Base-by-base conservation (phyloP, 78 protist species). In the Cavenderia fasciculata region DNA sequence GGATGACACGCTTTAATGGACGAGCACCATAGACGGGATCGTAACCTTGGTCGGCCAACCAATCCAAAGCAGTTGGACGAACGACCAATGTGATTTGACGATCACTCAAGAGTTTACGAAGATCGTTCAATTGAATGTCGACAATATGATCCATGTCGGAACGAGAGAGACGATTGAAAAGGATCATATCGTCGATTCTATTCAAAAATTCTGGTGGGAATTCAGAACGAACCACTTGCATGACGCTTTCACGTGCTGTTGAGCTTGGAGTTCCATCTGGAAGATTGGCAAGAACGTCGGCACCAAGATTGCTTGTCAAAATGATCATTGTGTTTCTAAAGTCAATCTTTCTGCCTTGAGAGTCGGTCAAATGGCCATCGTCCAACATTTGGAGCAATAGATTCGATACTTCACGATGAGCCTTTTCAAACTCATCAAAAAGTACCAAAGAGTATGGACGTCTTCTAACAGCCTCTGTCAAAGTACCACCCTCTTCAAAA, bases 301-400 rank as follows among this genome's bases (percentile, higher is more conserved):
- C 94, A 52, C 99, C 99, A 1, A 99, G 11, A 78, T 99, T 98
- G 69, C 94, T 65, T 18, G 99, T 98, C 61, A 99, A 25, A 71
- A 99, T 94, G 59, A 99, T 59, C 85, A 98, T 87, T 16, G 97
- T 79, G 90, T 97, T 97, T 44, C 76, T 5, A 71, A 98, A 99
- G 92, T 98, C 98, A 23, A 98, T 98, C 25, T 79, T 82, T 18
- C 97, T 61, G 11, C 99, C 99, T 68, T 96, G 95, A 52, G 96
- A 79, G 88, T 99, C 99, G 0, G 99, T 98, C 71, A 99, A 91
- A 29, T 96, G 85, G 38, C 99, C 99, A 27, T 98, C 99, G 59
- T 98, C 99, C n/a, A 99, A 87, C 29, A 99, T 94, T 86, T 98
- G 99, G 25, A 99, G 89, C 61, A 99, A 65, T 12, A 96, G 93